phyloP scores from a whole-genome alignment of 306 rosid genomes.

The Abrus precatorius region DNA sequence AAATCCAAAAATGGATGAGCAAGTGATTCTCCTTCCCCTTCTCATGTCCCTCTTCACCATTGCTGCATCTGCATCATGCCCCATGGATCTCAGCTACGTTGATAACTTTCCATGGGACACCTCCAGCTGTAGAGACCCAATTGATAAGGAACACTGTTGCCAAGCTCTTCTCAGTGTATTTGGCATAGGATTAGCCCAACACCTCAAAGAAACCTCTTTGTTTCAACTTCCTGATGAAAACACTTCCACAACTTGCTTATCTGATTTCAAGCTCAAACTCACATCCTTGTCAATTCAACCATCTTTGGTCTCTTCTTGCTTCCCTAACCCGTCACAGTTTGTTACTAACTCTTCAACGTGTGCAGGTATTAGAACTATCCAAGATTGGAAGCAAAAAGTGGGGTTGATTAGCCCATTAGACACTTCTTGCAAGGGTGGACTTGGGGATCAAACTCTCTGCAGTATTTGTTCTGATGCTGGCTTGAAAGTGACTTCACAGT shows the following conservation, averaged over 20 bases:
- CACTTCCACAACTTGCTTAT: slow-evolving; percentile 71
- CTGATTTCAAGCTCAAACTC: slow-evolving; percentile 54
- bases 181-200: slow-evolving; percentile 76
- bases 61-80: slow-evolving; percentile 58
- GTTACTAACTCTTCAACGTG: slow-evolving; percentile 59
- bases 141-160: slow-evolving; percentile 64
- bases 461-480: slow-evolving; percentile 76
- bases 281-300: slow-evolving; percentile 52
- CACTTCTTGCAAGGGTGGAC: slow-evolving; percentile 62
- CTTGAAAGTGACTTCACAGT: slow-evolving; percentile 52
- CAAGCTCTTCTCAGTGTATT: slow-evolving; percentile 76
- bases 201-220: slow-evolving; percentile 64
- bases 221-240: slow-evolving; percentile 66
- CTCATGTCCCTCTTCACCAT: slow-evolving; percentile 37
- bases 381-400: slow-evolving; percentile 62
- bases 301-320: slow-evolving; percentile 59
- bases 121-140: slow-evolving; percentile 58
- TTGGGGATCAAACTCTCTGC: slow-evolving; percentile 57
- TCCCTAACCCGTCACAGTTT: slow-evolving; percentile 60
- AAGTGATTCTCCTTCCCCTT: slow-evolving; percentile 15
- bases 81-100: slow-evolving; percentile 77
- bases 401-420: slow-evolving; percentile 56
- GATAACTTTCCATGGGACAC: slow-evolving; percentile 82
- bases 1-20: slow-evolving; percentile 38
- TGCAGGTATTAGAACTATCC: slow-evolving; percentile 61